These are phyloP conservation scores for Elongisporangium undulatum DNA, from an alignment of 352 stramenopile genomes.

Conservation along the genomic window DNA sequence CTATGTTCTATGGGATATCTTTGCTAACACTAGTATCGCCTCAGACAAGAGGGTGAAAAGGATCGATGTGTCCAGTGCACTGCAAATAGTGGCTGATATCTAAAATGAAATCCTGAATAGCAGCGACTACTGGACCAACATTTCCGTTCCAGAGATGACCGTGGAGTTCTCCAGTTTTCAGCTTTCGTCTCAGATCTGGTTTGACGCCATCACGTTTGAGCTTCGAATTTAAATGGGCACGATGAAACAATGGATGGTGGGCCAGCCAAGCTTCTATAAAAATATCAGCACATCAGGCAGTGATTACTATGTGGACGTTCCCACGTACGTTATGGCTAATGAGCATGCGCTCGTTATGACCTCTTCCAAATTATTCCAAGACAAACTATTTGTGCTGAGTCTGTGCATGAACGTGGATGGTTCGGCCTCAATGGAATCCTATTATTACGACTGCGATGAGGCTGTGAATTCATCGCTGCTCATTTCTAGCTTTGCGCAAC, in stretches of 20 bases:
- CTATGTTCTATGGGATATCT: not conserved
- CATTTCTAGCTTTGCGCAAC: not conserved
- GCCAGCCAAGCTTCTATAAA: not conserved
- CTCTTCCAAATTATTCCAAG: not conserved
- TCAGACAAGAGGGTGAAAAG: not conserved
- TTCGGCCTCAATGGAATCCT: not conserved
- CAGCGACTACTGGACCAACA: not conserved
- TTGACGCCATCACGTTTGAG: not conserved
- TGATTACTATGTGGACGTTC: not conserved
- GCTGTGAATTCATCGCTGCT: not conserved
- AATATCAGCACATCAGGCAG: not conserved
- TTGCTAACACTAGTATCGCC: not conserved
- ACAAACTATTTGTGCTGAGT: not conserved
- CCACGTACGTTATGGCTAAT: not conserved
- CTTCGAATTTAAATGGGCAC: not conserved
- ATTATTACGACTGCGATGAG: not conserved
- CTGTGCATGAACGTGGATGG: not conserved
- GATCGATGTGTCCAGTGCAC: not conserved
- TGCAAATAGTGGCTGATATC: not conserved
- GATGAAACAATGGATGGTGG: not conserved
- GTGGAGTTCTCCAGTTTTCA: not conserved
- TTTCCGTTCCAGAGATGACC: not conserved
- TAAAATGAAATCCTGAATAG: not conserved
- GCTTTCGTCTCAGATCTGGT: not conserved
- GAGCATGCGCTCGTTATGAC: not conserved